These are phyloP conservation scores for Saturnispora hagleri DNA, from an alignment of 805 yeast genomes.

Conservation along the genomic window DNA sequence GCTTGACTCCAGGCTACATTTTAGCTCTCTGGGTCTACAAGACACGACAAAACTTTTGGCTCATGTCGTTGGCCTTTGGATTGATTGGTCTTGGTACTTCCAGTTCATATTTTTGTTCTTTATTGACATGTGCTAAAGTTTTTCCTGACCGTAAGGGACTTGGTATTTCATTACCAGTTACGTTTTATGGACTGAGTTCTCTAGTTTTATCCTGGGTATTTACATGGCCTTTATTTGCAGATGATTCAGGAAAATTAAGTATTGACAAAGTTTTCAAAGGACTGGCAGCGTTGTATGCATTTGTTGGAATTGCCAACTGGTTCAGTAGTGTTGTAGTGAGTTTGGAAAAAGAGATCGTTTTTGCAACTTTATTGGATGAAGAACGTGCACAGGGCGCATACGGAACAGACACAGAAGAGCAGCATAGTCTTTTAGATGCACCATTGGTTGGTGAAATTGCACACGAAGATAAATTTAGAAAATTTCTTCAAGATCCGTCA, in stretches of 20 bases:
- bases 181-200: constrained; percentile 79
- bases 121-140: constrained; percentile 78
- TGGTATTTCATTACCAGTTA: constrained; percentile 81
- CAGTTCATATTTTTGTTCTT: constrained; percentile 58
- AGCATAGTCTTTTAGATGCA: constrained; percentile 4
- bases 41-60: constrained; percentile 22
- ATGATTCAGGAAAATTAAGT: constrained; percentile 29
- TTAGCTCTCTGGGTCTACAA: constrained; percentile 34
- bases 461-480: constrained; percentile 21
- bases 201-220: constrained; percentile 58
- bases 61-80: constrained; percentile 42
- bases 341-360: constrained; percentile 41
- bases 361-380: constrained; percentile 21
- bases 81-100: constrained; percentile 67
- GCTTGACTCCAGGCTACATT: constrained; percentile 63
- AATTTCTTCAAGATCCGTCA: constrained; percentile 41
- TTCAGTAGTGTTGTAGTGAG: constrained; percentile 56
- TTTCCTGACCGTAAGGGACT: constrained; percentile 68
- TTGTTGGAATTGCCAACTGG: constrained; percentile 53
- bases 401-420: constrained; percentile 2
- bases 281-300: constrained; percentile 43
- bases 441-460: constrained; percentile 4
- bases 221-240: constrained; percentile 34
- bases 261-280: constrained; percentile 43
- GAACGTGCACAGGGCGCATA: constrained; percentile 8